Evolutionary conservation across 257 asterid genomes (phyloP).

Genomic region (Nicotiana tabacum): DNA sequence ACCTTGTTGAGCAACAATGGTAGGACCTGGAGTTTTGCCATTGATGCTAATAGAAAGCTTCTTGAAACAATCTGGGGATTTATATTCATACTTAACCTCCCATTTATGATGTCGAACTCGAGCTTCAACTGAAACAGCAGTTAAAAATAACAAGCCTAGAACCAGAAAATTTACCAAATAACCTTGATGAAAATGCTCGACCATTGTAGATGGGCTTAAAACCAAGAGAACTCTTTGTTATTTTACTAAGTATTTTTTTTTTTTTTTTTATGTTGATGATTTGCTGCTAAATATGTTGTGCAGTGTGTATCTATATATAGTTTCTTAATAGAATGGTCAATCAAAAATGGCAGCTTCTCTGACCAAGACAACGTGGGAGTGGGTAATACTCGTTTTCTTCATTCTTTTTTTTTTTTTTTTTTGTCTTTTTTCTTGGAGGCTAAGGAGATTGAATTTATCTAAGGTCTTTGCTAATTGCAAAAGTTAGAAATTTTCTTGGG

Average conservation of each 20-base stretch:
- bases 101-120: constrained; percentile 56
- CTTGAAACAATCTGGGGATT: constrained; percentile 81
- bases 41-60: constrained; percentile 66
- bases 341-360: background rate
- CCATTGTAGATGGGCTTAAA: background rate
- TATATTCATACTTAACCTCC: constrained; percentile 74
- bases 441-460: background rate
- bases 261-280: background rate
- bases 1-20: constrained; percentile 64
- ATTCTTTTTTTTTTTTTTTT: background rate
- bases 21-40: constrained; percentile 87
- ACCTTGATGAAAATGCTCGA: constrained; percentile 2
- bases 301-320: background rate
- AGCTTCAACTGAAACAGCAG: constrained; percentile 31
- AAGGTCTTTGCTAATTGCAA: background rate
- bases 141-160: background rate
- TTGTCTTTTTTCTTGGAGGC: background rate
- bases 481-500: background rate
- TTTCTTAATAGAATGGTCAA: background rate
- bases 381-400: background rate
- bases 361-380: background rate
- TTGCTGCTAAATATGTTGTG: background rate
- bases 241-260: background rate
- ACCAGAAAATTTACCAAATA: background rate
- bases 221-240: background rate